Percentiles rank a stretch among this genome's conserved stretches.
Conservation (phyloP, 1,284 basidiomycete genomes). For the Rhodotorula sp. region DNA sequence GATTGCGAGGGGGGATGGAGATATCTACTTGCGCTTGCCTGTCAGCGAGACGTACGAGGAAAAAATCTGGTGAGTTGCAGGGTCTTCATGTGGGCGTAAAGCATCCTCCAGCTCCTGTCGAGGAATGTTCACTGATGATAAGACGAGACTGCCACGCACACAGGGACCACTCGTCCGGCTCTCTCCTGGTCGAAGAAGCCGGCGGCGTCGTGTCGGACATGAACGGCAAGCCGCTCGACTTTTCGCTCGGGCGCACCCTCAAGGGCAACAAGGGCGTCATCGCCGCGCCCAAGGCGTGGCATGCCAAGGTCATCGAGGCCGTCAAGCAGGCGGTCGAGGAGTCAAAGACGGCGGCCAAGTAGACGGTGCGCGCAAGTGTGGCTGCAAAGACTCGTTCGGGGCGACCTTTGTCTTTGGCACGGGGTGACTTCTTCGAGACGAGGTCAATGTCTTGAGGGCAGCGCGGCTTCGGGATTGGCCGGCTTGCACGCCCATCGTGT, state of each 20-base stretch:
- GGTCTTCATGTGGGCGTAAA: neutral
- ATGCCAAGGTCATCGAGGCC: slow-evolving; percentile 68
- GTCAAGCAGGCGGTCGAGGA: slow-evolving; percentile 62
- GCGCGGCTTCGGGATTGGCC: too few species aligned
- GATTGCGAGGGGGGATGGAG: slow-evolving; percentile 82
- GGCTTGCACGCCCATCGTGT: too few species aligned
- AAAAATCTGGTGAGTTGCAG: slow-evolving; percentile 73
- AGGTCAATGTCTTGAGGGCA: too few species aligned
- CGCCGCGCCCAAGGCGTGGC: slow-evolving; percentile 66
- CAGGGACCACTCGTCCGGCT: slow-evolving; percentile 87
- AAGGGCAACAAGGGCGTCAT: slow-evolving; percentile 85
- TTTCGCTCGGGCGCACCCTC: slow-evolving; percentile 80
- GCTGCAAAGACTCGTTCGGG: too few species aligned
- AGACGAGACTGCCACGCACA: too few species aligned
- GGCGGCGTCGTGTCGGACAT: slow-evolving; percentile 84
- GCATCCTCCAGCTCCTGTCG: neutral
- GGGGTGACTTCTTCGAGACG: too few species aligned
- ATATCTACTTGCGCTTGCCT: slow-evolving; percentile 87
- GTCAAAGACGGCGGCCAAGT: slow-evolving; percentile 6
- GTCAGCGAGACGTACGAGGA: slow-evolving; percentile 71
- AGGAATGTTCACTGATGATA: too few species aligned
- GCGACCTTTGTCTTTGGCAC: too few species aligned
- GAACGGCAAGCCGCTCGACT: slow-evolving; percentile 73
- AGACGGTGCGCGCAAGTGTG: neutral
- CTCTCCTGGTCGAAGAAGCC: slow-evolving; percentile 80